Percentiles rank a stretch among this genome's conserved stretches.
phyloP scores from a whole-genome alignment of 129 eudicot species.

The Tagetes patula region DNA sequence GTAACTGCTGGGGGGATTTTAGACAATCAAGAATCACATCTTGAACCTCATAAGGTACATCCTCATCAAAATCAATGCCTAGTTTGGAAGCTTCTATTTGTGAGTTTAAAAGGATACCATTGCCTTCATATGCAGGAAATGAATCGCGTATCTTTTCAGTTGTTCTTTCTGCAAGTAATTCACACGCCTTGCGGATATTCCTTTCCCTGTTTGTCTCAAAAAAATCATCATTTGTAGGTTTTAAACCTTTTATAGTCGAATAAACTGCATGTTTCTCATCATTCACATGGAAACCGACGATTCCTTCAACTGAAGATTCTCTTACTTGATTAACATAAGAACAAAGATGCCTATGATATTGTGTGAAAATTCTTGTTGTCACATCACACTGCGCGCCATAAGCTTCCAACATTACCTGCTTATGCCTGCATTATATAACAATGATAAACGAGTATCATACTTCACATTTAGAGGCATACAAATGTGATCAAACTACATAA shows the following conservation, averaged over 20 bases:
- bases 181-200: slow-evolving; percentile 45
- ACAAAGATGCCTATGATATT: slow-evolving; percentile 73
- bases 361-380: slow-evolving; percentile 76
- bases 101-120: slow-evolving; percentile 45
- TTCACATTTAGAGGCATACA: slow-evolving; percentile 2
- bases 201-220: slow-evolving; percentile 31
- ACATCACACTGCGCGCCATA: slow-evolving; percentile 84
- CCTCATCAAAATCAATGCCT: slow-evolving; percentile 26
- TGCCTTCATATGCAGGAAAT: slow-evolving; percentile 84
- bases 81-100: slow-evolving; percentile 22
- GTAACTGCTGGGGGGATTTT: slow-evolving; percentile 30
- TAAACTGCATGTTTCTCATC: slow-evolving; percentile 49
- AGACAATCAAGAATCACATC: slow-evolving; percentile 54
- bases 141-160: slow-evolving; percentile 26
- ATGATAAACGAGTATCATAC: slow-evolving; percentile 8
- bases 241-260: slow-evolving; percentile 40
- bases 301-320: slow-evolving; percentile 30
- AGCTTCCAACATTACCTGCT: slow-evolving; percentile 92
- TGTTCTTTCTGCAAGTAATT: slow-evolving; percentile 45
- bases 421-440: slow-evolving; percentile 61
- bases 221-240: slow-evolving; percentile 14
- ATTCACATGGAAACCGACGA: slow-evolving; percentile 39
- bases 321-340: slow-evolving; percentile 69
- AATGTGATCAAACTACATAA: neutral
- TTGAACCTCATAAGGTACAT: slow-evolving; percentile 26